Evolutionary conservation across 2,329 filamentous ascomycete species (phyloP).

Genomic region (Diaporthe australafricana): DNA sequence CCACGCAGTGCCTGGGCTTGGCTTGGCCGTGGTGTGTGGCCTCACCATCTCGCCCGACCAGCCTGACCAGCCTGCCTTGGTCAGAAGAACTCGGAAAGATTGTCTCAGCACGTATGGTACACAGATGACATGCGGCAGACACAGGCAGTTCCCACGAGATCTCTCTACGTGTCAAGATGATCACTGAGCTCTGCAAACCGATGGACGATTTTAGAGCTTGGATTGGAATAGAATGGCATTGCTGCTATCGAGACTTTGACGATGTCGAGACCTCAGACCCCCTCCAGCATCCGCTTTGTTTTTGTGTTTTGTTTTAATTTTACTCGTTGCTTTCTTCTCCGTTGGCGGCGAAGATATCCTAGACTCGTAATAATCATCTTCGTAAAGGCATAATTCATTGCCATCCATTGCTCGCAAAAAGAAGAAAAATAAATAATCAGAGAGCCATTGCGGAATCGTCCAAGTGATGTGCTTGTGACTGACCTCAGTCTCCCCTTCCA

Average conservation of each 20-base stretch:
- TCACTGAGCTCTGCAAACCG: not conserved
- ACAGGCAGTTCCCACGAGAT: not conserved
- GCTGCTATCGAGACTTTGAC: conserved; percentile 21
- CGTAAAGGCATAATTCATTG: not conserved
- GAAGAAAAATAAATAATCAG: conserved; percentile 12
- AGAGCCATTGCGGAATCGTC: not conserved
- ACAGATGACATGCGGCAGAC: not conserved
- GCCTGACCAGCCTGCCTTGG: not conserved
- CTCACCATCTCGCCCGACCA: too few relatives aligned
- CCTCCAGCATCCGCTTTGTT: not conserved
- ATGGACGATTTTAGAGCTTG: not conserved
- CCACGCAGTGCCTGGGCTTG: not conserved
- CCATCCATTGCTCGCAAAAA: conserved; percentile 13
- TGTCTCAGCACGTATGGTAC: not conserved
- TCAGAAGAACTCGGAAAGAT: not conserved
- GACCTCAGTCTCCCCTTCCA: not conserved
- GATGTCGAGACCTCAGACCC: not conserved
- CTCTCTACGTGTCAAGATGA: not conserved
- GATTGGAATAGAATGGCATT: conserved; percentile 11
- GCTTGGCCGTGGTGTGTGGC: not conserved
- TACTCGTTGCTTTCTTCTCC: not conserved
- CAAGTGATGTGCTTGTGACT: not conserved
- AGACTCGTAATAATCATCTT: conserved; percentile 4
- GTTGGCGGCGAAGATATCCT: not conserved
- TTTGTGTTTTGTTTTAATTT: not conserved